Evolutionary conservation across 345 rosid genomes (phyloP).

Genomic region (Triadica sebifera): DNA sequence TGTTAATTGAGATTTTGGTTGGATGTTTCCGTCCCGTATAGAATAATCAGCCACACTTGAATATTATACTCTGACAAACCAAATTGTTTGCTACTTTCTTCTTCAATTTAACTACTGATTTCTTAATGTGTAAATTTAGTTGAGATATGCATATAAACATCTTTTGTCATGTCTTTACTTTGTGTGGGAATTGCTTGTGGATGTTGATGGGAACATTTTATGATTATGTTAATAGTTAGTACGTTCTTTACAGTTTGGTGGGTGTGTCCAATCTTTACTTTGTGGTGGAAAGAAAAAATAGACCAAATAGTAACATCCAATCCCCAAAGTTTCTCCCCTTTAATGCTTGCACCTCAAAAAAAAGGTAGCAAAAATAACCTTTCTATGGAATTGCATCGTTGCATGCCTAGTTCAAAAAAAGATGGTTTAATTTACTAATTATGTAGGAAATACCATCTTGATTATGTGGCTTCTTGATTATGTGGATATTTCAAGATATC

Average conservation of each 20-base stretch:
- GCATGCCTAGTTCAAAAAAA: neutral
- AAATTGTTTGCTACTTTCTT: too few relatives aligned
- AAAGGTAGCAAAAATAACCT: constrained; percentile 2
- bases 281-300: constrained; percentile 1
- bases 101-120: too few relatives aligned
- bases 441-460: too few relatives aligned
- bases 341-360: constrained; percentile 7
- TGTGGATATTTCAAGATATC: too few relatives aligned
- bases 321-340: constrained; percentile 24
- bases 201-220: constrained; percentile 22
- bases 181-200: constrained; percentile 12
- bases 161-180: constrained; percentile 12
- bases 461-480: too few relatives aligned
- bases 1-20: too few relatives aligned
- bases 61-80: too few relatives aligned
- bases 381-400: neutral
- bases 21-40: too few relatives aligned
- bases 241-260: constrained; percentile 41
- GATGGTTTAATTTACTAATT: too few relatives aligned
- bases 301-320: constrained; percentile 2
- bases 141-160: too few relatives aligned
- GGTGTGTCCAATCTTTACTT: constrained; percentile 37
- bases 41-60: too few relatives aligned
- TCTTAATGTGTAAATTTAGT: too few relatives aligned
- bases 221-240: neutral